phyloP scores from a whole-genome alignment of 2,329 filamentous ascomycete genomes.

The Colletotrichum kahawae region DNA sequence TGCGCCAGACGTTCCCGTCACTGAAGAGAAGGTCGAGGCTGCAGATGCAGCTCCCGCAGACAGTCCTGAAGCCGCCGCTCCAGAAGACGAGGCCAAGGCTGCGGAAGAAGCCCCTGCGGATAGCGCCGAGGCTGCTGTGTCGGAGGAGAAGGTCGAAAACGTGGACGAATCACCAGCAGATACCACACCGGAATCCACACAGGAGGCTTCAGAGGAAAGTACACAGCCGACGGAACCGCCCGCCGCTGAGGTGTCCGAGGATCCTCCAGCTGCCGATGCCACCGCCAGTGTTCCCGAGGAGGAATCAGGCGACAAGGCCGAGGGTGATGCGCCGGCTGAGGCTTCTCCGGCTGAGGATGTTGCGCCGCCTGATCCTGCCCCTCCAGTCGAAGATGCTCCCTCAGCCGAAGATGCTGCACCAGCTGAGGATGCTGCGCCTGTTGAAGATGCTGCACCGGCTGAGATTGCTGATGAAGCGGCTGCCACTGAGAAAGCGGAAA shows the following conservation, averaged over 20 bases:
- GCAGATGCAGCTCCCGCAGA: background rate
- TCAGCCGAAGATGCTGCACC: background rate
- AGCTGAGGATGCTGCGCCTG: background rate
- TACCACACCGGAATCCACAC: background rate
- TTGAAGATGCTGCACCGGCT: background rate
- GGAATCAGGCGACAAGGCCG: background rate
- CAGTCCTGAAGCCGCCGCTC: background rate
- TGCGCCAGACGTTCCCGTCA: background rate
- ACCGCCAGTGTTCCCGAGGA: background rate
- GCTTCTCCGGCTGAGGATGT: background rate
- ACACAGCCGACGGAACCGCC: background rate
- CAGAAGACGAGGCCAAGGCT: background rate
- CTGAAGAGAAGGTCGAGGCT: background rate
- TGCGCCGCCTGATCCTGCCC: background rate
- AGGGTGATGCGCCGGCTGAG: background rate
- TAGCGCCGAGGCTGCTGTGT: background rate
- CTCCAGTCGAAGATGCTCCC: background rate
- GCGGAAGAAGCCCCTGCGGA: background rate
- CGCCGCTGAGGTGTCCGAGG: constrained; percentile 3
- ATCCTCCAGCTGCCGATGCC: constrained; percentile 10
- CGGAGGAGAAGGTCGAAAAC: background rate
- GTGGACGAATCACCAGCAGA: background rate
- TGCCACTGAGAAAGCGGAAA: background rate
- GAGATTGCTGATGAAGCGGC: background rate
- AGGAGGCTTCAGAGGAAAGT: background rate